phyloP scores from a whole-genome alignment of 768 basidiomycete species.

The Myochromella boudieri region DNA sequence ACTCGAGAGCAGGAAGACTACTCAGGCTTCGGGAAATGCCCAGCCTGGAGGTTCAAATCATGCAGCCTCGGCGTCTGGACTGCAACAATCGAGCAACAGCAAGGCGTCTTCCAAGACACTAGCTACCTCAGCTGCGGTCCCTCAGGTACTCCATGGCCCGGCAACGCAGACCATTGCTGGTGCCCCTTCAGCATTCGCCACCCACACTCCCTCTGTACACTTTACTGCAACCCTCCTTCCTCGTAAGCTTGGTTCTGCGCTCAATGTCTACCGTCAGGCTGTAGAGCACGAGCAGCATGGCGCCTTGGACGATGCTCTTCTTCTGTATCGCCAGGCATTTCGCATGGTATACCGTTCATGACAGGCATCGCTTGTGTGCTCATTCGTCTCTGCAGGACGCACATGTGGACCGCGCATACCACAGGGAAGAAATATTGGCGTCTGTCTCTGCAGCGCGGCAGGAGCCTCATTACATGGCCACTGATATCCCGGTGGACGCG shows the following conservation, averaged over 20 bases:
- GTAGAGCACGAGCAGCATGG: constrained; percentile 73
- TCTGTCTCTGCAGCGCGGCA: constrained; percentile 30
- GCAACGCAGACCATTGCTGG: constrained; percentile 19
- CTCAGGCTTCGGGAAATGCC: constrained; percentile 3
- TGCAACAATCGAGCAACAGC: constrained; percentile 1
- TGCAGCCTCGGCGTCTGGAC: constrained; percentile 4
- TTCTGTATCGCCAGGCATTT: constrained; percentile 79
- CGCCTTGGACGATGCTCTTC: constrained; percentile 72
- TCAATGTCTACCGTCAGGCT: constrained; percentile 69
- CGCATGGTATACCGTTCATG: constrained; percentile 41
- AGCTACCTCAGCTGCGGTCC: not conserved
- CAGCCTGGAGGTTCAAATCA: not conserved
- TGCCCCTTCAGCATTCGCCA: constrained; percentile 14
- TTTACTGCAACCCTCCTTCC: constrained; percentile 28
- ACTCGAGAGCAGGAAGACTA: constrained; percentile 42
- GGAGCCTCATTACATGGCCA: constrained; percentile 14
- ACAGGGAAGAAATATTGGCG: constrained; percentile 51
- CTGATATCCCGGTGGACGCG: constrained; percentile 22
- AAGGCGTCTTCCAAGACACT: constrained; percentile 1
- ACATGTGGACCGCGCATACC: constrained; percentile 73
- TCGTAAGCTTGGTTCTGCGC: constrained; percentile 43
- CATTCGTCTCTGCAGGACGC: constrained; percentile 41
- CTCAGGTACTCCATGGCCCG: constrained; percentile 13
- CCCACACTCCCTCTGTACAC: constrained; percentile 23
- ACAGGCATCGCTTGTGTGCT: not conserved